A percentile compares a stretch with the other conserved stretches of the same genome.
These are phyloP conservation scores for Zostera marina DNA, from an alignment of 116 monocot species.

Conservation along the genomic window DNA sequence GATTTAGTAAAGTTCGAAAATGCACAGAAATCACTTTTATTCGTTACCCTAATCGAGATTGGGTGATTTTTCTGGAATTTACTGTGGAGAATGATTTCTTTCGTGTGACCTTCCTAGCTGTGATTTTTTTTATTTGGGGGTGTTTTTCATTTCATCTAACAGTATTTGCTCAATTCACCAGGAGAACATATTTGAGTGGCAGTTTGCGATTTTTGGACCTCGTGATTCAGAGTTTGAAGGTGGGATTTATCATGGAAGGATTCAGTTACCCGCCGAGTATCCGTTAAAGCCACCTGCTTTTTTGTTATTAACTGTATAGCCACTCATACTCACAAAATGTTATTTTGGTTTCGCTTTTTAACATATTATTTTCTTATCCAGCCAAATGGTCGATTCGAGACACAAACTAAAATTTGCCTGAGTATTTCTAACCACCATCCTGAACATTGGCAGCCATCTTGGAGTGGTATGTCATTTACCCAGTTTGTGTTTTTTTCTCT, in stretches of 20 bases:
- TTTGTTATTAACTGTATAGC: conserved; percentile 78
- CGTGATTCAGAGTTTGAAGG: conserved; percentile 90
- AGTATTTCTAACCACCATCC: conserved; percentile 99
- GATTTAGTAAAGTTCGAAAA: too few relatives aligned
- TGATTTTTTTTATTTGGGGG: background rate
- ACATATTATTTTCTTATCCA: conserved; percentile 11
- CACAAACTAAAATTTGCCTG: conserved; percentile 89
- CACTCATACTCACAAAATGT: background rate
- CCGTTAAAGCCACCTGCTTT: conserved; percentile 93
- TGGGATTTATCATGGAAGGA: conserved; percentile 92
- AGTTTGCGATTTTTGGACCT: conserved; percentile 65
- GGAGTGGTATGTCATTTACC: conserved; percentile 56
- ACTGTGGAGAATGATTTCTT: too few relatives aligned
- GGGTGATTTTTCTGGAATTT: too few relatives aligned
- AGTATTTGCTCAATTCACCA: conserved; percentile 3
- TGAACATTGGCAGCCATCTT: conserved; percentile 98
- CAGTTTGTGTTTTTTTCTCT: background rate
- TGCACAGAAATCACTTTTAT: too few relatives aligned
- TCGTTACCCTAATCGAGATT: too few relatives aligned
- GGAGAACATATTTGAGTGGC: conserved; percentile 99
- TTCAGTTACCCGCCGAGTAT: conserved; percentile 84
- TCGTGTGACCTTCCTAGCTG: background rate
- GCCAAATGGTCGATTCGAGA: conserved; percentile 98
- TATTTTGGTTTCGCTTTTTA: background rate
- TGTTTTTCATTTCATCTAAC: background rate